Conservation (phyloP, 176 grass and related monocot genomes). For the Zizania latifolia region DNA sequence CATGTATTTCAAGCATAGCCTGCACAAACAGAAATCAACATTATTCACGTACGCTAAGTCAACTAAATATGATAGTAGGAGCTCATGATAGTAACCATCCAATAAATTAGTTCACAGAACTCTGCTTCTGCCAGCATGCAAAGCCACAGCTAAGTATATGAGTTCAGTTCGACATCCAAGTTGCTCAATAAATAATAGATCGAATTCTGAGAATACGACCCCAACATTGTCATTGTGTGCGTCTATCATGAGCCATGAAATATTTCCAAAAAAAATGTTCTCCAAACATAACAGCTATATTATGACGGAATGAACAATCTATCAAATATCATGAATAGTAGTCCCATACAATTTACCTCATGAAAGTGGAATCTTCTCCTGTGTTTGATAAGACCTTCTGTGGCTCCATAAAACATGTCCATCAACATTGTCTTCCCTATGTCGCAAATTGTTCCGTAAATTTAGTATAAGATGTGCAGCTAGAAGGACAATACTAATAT, state of each 20-base stretch:
- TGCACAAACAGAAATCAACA: slow-evolving; percentile 22
- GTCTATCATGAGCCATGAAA: not conserved
- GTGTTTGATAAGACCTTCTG: slow-evolving; percentile 79
- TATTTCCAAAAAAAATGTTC: not conserved
- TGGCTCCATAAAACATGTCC: slow-evolving; percentile 94
- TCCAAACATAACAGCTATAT: not conserved
- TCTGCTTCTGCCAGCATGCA: not conserved
- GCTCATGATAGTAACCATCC: not conserved
- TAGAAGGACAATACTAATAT: not conserved
- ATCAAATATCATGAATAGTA: not conserved
- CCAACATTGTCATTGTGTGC: not conserved
- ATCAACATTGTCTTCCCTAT: slow-evolving; percentile 97
- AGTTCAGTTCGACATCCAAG: not conserved
- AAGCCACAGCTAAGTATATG: not conserved
- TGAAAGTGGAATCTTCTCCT: slow-evolving; percentile 92
- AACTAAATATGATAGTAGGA: slow-evolving; percentile 5
- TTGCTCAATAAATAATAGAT: not conserved
- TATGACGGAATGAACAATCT: not conserved
- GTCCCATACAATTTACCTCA: slow-evolving; percentile 52
- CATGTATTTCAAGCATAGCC: slow-evolving; percentile 98
- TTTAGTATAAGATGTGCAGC: not conserved
- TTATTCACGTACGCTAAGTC: not conserved
- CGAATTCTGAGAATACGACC: not conserved
- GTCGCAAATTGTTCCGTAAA: slow-evolving; percentile 1
- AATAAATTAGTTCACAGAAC: not conserved